Evolutionary conservation across 2,329 filamentous ascomycete genomes (phyloP), one percentile per base, ranked within the genome.

Genomic region (Microcera coccophila): DNA sequence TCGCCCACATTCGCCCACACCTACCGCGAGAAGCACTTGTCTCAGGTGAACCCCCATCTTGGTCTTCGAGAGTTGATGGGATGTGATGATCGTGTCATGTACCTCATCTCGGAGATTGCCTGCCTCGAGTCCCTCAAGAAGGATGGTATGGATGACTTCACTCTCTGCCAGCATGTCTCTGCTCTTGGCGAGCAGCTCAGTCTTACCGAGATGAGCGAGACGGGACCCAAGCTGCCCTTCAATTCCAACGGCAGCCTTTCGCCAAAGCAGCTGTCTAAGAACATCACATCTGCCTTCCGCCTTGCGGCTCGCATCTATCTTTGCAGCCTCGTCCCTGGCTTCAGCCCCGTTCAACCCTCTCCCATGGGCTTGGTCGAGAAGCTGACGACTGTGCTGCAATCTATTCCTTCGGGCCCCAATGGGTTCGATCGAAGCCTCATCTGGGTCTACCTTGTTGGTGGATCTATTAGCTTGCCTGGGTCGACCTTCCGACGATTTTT

Each of bases 41-140:
- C 87, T 9, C 64, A 69, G 10, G 65, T 69, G 50, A 78, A 79
- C 64, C 68, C 75, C 17, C 79, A 74, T 42, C 73, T 84, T 12
- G 93, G 93, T 10, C 78, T 98, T 28, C 83, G 85, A 40, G 90
- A 95, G 71, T 78, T 97, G 39, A 97, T 97, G 90, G 93, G 93
- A 55, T 97, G 93, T 66, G 91, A 97, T 52, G 93, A 98, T 68
- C 82, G 84, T 17, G 86, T 97, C 68, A 96, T 98, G 90, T 97
- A 95, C 66, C 76, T 97, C 58, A 95, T 98, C 63, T 95, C 90
- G 2, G 93, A 98, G 70, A 95, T 97, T 58, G 88, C 91, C 41
- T 97, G 93, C 67, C 81, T 98, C 40, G 93, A 97, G 65, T 86
- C 87, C 3, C 79, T 96, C 51, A 94, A 93, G 74, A 71, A 75